phyloP scores from a whole-genome alignment of 2,329 filamentous ascomycete species.

The Elsinoe necatrix region DNA sequence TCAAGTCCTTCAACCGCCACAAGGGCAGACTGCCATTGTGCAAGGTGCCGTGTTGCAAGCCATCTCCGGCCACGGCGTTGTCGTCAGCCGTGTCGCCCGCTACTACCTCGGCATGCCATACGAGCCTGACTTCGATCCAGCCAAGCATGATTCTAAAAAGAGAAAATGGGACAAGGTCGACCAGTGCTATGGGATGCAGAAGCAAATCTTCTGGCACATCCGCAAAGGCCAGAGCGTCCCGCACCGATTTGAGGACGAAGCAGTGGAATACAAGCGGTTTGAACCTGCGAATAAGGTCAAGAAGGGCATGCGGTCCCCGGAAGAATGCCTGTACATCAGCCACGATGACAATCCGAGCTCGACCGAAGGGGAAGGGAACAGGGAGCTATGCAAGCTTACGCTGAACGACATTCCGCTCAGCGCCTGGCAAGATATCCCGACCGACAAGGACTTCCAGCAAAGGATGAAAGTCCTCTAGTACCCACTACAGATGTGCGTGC shows the following conservation, averaged over 20 bases:
- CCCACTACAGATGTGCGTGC: too few species aligned
- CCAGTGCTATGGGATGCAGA: not conserved
- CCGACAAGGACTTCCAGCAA: too few species aligned
- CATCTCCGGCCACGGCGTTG: not conserved
- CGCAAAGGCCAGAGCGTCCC: not conserved
- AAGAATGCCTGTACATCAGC: not conserved
- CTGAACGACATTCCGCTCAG: too few species aligned
- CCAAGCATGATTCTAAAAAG: not conserved
- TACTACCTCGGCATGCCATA: not conserved
- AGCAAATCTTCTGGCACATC: not conserved
- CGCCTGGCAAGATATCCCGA: too few species aligned
- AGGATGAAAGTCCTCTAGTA: too few species aligned
- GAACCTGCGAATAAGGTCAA: not conserved
- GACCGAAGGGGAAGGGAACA: too few species aligned
- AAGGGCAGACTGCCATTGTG: not conserved
- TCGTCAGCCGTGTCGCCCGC: not conserved
- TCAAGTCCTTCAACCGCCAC: not conserved
- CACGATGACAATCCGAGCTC: slow-evolving; percentile 52
- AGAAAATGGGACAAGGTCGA: not conserved
- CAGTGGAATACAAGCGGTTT: not conserved
- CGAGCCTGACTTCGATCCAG: not conserved
- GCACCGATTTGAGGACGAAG: not conserved
- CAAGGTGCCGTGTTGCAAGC: not conserved
- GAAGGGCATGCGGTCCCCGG: not conserved
- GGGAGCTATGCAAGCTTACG: too few species aligned